These are phyloP conservation scores for Salix koriyanagi DNA, from an alignment of 345 rosid species.

Conservation along the genomic window DNA sequence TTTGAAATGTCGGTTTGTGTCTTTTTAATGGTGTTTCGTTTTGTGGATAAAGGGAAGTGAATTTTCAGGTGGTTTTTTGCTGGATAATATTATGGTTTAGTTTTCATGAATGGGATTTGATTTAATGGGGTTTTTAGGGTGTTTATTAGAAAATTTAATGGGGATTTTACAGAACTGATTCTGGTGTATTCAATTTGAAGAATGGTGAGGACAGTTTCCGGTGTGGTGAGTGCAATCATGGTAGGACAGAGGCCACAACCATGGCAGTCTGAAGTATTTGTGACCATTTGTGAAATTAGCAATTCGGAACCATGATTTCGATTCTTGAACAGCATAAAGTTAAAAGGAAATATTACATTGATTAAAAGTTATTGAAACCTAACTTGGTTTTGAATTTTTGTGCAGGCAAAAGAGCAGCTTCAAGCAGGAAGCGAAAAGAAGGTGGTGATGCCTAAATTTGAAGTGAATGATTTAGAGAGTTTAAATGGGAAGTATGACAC, in stretches of 20 bases:
- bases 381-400: not conserved
- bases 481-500: constrained; percentile 69
- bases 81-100: not conserved
- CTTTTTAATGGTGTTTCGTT: not conserved
- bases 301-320: not conserved
- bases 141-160: not conserved
- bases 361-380: not conserved
- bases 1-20: not conserved
- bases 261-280: not conserved
- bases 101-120: not conserved
- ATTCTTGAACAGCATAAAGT: not conserved
- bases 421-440: constrained; percentile 22
- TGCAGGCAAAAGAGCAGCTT: constrained; percentile 72
- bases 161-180: not conserved
- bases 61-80: not conserved
- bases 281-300: not conserved
- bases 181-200: not conserved
- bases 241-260: no score
- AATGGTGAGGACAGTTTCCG: not conserved
- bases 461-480: constrained; percentile 85
- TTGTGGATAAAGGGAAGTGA: not conserved
- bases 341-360: not conserved
- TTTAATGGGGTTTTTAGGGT: not conserved
- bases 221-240: not conserved
- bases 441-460: constrained; percentile 56